Base-by-base conservation (phyloP, 768 basidiomycete genomes). In the Lactarius sp. region DNA sequence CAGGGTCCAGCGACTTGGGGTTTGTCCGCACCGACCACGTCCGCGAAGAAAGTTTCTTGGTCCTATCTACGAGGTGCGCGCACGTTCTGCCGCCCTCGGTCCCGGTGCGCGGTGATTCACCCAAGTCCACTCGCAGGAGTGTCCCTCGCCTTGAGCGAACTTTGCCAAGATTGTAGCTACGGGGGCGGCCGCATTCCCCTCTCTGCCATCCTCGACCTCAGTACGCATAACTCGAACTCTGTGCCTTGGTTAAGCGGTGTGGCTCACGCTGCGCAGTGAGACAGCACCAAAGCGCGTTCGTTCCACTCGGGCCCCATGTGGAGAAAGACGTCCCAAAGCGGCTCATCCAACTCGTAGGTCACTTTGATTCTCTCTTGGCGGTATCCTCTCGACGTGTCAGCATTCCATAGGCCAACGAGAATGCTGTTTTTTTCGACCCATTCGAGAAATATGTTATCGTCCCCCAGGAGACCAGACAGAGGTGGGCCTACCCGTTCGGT, bases 291-390 rank as follows among this genome's bases (percentile, higher is more conserved):
- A 56, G 59, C n/a, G 58, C 54, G 1, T 60, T 64, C 41, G 53
- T 60, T 10, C 63, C 58, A 6, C 47, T 64, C 10, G 63, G 63
- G 5, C 58, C 58, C 3, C 53, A 60, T 6, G 41, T 50, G 12
- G 63, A 54, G 34, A 64, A 50, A 20, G 58, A 64, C 22, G 63
- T 64, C 2, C 63, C 58, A 12, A 64, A 34, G 58, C 58, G 63
- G 18, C 63, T 64, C 10, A 42, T 60, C 33, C 52, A 64, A 12
- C 58, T 51, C 22, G 63, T 44, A 37, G 34, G 44, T 47, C 20
- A 6, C 47, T 22, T n/a, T 6, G 6, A 4, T 53, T 46, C 53
- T 27, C 12, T 6, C 13, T 44, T 18, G 22, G 16, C 4, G 33
- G 9, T 4, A 4, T 20, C 33, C 14, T 22, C 18, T 27, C 13